Conservation (phyloP, 495 filamentous ascomycete genomes). For the Aspergillus funiculosus region DNA sequence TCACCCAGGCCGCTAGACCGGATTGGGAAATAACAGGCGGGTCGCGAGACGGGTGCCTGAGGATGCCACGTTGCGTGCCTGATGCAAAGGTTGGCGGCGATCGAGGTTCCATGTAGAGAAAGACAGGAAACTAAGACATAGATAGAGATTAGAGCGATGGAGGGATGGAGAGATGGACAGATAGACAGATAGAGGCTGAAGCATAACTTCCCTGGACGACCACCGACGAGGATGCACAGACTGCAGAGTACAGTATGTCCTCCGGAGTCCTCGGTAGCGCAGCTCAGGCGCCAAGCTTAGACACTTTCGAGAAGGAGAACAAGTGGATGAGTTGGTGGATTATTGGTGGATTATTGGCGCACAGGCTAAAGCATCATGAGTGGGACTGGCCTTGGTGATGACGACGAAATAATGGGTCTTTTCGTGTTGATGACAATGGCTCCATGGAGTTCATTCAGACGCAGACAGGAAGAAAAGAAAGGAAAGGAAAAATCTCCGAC, state of each 20-base stretch:
- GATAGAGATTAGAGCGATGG: neutral
- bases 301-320: conserved; percentile 4
- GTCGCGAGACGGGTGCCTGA: conserved; percentile 11
- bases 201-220: too few species aligned
- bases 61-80: conserved; percentile 13
- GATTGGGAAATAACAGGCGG: conserved; percentile 14
- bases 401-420: conserved; percentile 11
- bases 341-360: too few species aligned
- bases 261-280: too few species aligned
- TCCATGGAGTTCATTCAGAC: neutral
- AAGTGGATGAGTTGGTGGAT: conserved; percentile 4
- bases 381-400: conserved; percentile 13
- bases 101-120: neutral
- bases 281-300: conserved; percentile 4
- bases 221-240: too few species aligned
- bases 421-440: neutral
- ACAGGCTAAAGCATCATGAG: conserved; percentile 14
- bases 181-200: too few species aligned
- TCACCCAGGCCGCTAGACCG: conserved; percentile 7
- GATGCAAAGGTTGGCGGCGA: neutral
- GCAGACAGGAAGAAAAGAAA: neutral
- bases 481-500: conserved; percentile 12
- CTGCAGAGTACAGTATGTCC: too few species aligned
- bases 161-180: too few species aligned
- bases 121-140: conserved; percentile 2